Evolutionary conservation across 768 basidiomycete genomes (phyloP).

Genomic region (Rubroboletus satanas): DNA sequence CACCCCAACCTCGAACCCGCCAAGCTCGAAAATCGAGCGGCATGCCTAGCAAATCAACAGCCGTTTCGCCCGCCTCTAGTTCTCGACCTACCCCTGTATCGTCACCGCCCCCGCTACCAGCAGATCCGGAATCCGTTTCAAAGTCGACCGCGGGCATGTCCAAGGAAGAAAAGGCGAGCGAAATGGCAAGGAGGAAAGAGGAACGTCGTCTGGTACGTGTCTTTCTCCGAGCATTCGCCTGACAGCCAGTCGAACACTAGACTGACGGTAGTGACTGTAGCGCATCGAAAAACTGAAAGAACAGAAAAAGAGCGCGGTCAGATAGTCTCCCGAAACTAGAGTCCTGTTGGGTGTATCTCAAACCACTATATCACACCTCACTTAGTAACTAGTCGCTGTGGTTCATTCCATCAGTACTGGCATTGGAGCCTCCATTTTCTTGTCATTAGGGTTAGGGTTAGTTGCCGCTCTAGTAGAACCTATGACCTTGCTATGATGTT

Average conservation of each 20-base stretch:
- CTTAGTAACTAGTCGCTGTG: no score
- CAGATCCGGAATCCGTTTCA: conserved; percentile 11
- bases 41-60: not conserved
- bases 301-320: conserved; percentile 57
- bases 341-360: not conserved
- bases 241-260: not conserved
- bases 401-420: no score
- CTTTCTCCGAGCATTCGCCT: not conserved
- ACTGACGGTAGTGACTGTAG: conserved; percentile 32
- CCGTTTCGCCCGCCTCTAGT: conserved; percentile 15
- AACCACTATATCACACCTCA: not conserved
- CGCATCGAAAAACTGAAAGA: conserved; percentile 79
- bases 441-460: not conserved
- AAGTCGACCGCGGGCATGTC: conserved; percentile 48
- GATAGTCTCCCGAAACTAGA: not conserved
- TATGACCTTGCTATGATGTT: no score
- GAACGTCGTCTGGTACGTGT: conserved; percentile 78
- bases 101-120: conserved; percentile 13
- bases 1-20: conserved; percentile 17
- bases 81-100: conserved; percentile 25
- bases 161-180: conserved; percentile 92
- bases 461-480: not conserved
- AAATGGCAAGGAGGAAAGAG: conserved; percentile 88
- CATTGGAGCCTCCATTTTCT: no score
- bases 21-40: conserved; percentile 5